phyloP scores from a whole-genome alignment of 2,329 filamentous ascomycete species.

The Ceratocystis albifundus region DNA sequence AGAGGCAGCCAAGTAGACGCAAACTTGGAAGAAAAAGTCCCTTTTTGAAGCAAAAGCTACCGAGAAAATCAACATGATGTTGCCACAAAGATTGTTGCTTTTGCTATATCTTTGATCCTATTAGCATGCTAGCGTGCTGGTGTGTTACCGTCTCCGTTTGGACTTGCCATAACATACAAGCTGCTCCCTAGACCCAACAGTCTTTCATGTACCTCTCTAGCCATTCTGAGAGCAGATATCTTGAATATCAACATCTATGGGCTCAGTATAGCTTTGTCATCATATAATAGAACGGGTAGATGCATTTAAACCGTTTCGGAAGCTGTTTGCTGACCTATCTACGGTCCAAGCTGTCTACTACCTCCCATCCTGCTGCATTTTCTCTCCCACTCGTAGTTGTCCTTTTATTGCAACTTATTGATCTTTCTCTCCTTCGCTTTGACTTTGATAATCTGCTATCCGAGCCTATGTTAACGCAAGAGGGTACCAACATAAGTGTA shows the following conservation, averaged over 20 bases:
- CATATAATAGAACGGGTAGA: background rate
- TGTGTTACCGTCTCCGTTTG: background rate
- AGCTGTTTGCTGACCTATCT: conserved; percentile 8
- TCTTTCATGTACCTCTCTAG: background rate
- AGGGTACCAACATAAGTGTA: background rate
- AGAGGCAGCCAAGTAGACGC: background rate
- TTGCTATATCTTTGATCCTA: too few species aligned
- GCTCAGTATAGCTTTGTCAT: background rate
- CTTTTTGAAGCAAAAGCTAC: background rate
- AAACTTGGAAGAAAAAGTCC: background rate
- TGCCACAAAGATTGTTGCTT: too few species aligned
- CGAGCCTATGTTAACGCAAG: background rate
- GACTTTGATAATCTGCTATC: background rate
- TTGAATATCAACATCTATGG: background rate
- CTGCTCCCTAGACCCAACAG: background rate
- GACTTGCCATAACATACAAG: background rate
- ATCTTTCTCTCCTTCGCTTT: background rate
- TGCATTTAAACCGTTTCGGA: conserved; percentile 3
- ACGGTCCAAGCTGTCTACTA: background rate
- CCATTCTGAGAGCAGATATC: background rate
- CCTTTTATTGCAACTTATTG: background rate
- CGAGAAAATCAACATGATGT: too few species aligned
- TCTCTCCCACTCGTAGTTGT: background rate
- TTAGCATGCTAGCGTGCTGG: background rate
- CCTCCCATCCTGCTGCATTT: background rate